A percentile compares a stretch with the other conserved stretches of the same genome.
Evolutionary conservation across 2,329 filamentous ascomycete genomes (phyloP).

Genomic region (Massarina eburnea): DNA sequence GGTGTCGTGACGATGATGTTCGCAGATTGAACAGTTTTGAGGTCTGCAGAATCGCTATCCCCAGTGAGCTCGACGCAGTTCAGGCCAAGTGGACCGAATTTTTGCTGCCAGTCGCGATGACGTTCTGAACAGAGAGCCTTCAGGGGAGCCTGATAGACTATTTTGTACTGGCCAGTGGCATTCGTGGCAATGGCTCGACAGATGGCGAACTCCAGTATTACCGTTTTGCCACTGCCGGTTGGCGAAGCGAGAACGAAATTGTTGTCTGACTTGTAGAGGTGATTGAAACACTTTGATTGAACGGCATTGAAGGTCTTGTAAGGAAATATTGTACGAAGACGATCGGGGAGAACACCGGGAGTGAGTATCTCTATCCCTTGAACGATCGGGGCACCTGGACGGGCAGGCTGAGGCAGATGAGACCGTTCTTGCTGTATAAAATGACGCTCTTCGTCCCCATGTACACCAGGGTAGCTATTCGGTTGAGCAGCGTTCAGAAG

Average conservation of each 20-base stretch:
- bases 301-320: slow-evolving; percentile 79
- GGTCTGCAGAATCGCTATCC: slow-evolving; percentile 69
- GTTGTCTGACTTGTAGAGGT: slow-evolving; percentile 66
- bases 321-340: slow-evolving; percentile 68
- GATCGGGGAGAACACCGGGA: slow-evolving; percentile 65
- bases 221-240: slow-evolving; percentile 85
- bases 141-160: slow-evolving; percentile 82
- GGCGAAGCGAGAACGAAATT: slow-evolving; percentile 81
- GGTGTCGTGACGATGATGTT: slow-evolving; percentile 85
- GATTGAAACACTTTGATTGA: slow-evolving; percentile 75
- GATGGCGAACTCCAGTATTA: slow-evolving; percentile 77
- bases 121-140: slow-evolving; percentile 81
- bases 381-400: slow-evolving; percentile 41
- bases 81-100: slow-evolving; percentile 69
- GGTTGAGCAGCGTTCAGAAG: not conserved
- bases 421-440: not conserved
- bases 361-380: slow-evolving; percentile 65
- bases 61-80: slow-evolving; percentile 78
- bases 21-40: slow-evolving; percentile 69
- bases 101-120: slow-evolving; percentile 73
- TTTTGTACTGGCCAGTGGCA: slow-evolving; percentile 67
- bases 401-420: not conserved
- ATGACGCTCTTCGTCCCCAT: not conserved
- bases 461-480: not conserved
- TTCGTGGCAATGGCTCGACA: slow-evolving; percentile 66